phyloP scores from a whole-genome alignment of 305 asterid species.

The Solanum chacoense region DNA sequence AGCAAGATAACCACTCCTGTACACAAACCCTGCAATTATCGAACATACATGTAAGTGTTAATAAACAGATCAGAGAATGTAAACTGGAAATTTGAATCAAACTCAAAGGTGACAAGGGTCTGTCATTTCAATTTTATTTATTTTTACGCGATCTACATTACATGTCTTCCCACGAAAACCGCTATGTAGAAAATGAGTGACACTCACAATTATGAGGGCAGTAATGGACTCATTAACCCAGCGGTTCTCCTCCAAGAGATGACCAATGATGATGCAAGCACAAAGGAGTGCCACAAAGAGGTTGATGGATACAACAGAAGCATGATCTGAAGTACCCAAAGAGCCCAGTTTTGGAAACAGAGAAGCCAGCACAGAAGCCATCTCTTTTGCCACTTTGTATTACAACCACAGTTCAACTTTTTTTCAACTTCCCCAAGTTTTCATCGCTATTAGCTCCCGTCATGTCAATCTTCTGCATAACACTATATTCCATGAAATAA shows the following conservation, averaged over 20 bases:
- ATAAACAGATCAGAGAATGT: background rate
- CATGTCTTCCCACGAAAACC: background rate
- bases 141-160: background rate
- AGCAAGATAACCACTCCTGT: conserved; percentile 55
- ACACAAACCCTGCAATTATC: conserved; percentile 41
- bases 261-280: conserved; percentile 70
- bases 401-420: background rate
- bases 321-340: conserved; percentile 47
- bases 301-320: conserved; percentile 59
- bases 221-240: conserved; percentile 82
- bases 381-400: background rate
- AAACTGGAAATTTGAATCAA: background rate
- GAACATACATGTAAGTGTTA: background rate
- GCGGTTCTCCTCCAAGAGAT: conserved; percentile 71
- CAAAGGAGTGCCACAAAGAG: conserved; percentile 63
- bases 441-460: background rate
- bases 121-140: background rate
- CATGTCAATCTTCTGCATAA: background rate
- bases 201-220: conserved; percentile 70
- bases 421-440: background rate
- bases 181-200: background rate
- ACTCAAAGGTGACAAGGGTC: background rate
- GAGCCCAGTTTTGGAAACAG: background rate
- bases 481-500: background rate
- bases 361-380: background rate